A percentile compares a stretch with the other conserved stretches of the same genome.
Conservation (phyloP, 345 rosid genomes). For the Lagerstroemia speciosa region DNA sequence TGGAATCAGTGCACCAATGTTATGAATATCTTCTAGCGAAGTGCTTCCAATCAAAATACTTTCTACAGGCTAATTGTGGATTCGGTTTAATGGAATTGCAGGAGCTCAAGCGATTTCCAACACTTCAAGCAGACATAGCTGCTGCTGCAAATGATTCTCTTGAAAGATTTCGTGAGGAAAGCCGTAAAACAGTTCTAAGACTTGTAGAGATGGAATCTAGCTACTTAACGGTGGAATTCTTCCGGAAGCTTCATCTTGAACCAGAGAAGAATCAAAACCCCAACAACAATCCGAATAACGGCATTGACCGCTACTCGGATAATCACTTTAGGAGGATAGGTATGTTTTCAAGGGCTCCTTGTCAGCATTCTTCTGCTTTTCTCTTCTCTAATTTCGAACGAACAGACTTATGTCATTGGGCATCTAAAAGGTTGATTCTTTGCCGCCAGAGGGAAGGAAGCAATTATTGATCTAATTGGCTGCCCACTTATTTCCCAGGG, state of each 20-base stretch:
- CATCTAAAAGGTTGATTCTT: background rate
- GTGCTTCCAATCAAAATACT: background rate
- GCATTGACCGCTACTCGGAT: slow-evolving; percentile 61
- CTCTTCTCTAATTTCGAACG: background rate
- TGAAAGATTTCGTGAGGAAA: slow-evolving; percentile 88
- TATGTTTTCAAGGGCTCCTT: slow-evolving; percentile 11
- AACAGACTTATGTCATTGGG: background rate
- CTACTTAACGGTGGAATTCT: slow-evolving; percentile 92
- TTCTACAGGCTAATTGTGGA: background rate
- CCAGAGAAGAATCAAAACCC: slow-evolving; percentile 55
- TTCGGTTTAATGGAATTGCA: slow-evolving; percentile 16
- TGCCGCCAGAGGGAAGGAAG: too few species aligned
- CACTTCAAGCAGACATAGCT: slow-evolving; percentile 80
- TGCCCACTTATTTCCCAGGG: slow-evolving; percentile 35
- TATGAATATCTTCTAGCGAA: too few species aligned
- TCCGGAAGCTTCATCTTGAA: slow-evolving; percentile 80
- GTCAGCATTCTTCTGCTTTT: background rate
- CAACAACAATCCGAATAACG: slow-evolving; percentile 40
- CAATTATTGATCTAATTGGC: background rate
- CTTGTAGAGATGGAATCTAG: slow-evolving; percentile 97
- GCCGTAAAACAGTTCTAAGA: slow-evolving; percentile 76
- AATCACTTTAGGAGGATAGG: slow-evolving; percentile 85
- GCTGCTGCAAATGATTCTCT: slow-evolving; percentile 86
- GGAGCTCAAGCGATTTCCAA: slow-evolving; percentile 93
- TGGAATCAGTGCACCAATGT: too few species aligned